Percentiles rank a stretch among this genome's conserved stretches.
These are phyloP conservation scores for Aspergillus brasiliensis DNA, from an alignment of 2,329 filamentous ascomycete genomes.

Conservation along the genomic window DNA sequence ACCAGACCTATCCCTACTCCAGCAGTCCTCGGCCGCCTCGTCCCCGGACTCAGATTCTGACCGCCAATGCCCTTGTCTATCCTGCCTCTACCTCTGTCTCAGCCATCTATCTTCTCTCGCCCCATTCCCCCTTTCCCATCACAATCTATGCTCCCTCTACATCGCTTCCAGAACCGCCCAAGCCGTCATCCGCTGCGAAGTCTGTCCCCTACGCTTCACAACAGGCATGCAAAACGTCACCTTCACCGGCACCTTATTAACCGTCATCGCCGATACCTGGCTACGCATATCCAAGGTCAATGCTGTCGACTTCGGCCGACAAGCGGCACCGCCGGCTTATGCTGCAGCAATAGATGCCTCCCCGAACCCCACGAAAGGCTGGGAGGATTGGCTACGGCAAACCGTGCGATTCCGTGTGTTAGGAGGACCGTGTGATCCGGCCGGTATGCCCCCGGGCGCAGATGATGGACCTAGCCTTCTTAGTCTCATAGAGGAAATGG, in stretches of 20 bases:
- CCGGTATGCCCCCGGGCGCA: slow-evolving; percentile 30
- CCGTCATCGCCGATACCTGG: slow-evolving; percentile 49
- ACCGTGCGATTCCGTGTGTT: slow-evolving; percentile 39
- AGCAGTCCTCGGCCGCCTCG: slow-evolving; percentile 21
- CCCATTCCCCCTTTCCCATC: slow-evolving; percentile 45
- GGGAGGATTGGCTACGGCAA: slow-evolving; percentile 43
- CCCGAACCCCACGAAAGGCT: slow-evolving; percentile 30
- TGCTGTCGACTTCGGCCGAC: slow-evolving; percentile 39
- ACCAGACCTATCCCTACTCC: background rate
- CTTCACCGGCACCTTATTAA: slow-evolving; percentile 49
- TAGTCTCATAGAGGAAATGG: slow-evolving; percentile 43
- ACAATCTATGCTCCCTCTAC: slow-evolving; percentile 47
- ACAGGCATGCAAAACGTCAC: slow-evolving; percentile 50
- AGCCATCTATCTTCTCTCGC: slow-evolving; percentile 45
- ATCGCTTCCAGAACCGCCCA: slow-evolving; percentile 46
- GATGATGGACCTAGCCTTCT: slow-evolving; percentile 38
- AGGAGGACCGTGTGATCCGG: slow-evolving; percentile 31
- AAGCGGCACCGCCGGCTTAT: slow-evolving; percentile 36
- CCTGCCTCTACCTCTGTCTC: slow-evolving; percentile 47
- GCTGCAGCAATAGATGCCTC: slow-evolving; percentile 29
- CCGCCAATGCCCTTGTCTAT: slow-evolving; percentile 42
- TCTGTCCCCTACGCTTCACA: slow-evolving; percentile 45
- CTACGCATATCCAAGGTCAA: slow-evolving; percentile 41
- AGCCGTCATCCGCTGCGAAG: slow-evolving; percentile 45
- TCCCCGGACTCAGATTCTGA: slow-evolving; percentile 25